Evolutionary conservation across 2,329 filamentous ascomycete genomes (phyloP), one percentile per base, ranked within the genome.

Genomic region (Cyphellophora europaea): DNA sequence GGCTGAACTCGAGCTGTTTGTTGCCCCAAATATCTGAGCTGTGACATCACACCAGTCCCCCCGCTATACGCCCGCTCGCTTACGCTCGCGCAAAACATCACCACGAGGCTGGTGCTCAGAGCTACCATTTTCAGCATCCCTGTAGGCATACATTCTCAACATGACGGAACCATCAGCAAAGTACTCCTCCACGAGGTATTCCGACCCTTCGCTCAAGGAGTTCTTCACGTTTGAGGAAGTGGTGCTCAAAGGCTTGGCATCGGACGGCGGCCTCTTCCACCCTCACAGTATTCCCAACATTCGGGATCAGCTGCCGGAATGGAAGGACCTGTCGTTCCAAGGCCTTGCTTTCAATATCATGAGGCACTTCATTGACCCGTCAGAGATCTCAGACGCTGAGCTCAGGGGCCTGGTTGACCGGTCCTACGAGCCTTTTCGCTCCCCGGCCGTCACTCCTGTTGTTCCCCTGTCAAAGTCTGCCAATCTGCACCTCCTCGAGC

Each of bases 141-240:
- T n/a, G n/a, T n/a, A n/a, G n/a, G n/a, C n/a, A n/a, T n/a, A n/a
- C n/a, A n/a, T 8, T 8, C n/a, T 25, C 21, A 25, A 8, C 21
- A 32, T 32, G 30, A 18, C 19, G 10, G 15, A 19, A 32, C 15
- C 4, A 6, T 18, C 30, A 19, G 16, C 30, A 6, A 42, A 42
- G 23, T 49, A 42, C 40, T 46, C 44, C 17, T 45, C 27, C 25
- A 35, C 28, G 28, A 34, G 37, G 25, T 42, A 42, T 30, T 28
- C 38, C 32, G 43, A 41, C 33, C 13, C 37, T 3, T 36, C 35
- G 36, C 23, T 38, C 34, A 39, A 30, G 13, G 30, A 42, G 14
- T 48, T 88, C 82, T 72, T 93, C 49, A 88, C 85, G 34, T 94
- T 95, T 58, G 88, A 95, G 61, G 79, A 87, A 35, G 87, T 87